Evolutionary conservation across 164 flowering plant genomes (phyloP), one percentile per base, ranked within the genome.

Genomic region (Magnolia changhungtana): DNA sequence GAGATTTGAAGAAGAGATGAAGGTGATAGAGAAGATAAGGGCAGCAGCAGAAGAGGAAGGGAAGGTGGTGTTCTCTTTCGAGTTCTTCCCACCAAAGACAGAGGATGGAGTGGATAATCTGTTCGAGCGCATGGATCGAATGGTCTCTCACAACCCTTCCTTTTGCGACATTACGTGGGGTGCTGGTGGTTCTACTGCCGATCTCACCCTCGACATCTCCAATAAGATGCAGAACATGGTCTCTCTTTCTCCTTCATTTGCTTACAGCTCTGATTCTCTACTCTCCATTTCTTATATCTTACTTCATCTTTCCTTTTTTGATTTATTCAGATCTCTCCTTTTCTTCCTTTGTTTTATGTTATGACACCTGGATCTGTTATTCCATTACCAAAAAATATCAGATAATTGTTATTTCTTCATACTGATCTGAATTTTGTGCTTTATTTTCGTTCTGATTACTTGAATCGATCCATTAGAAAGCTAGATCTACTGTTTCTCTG

Each of bases 151-250:
- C 82, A 84, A 82, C 74, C 99, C 99, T 1, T 45, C 93, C 1
- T 96, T 96, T 87, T 96, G 98, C 85, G 98, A 94, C 82, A 92
- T 96, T 78, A 94, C 99, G 0, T 96, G 99, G 99, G 97, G 99
- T 0, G 98, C 99, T 21, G 98, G 98, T 61, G 97, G 99, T 7
- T 89, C 98, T 73, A 96, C 98, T 14, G 98, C 98, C 1, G 98
- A 94, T 84, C 90, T 96, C 79, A 91, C 99, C 3, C 91, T 96
- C 63, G 96, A 92, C 80, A 91, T 96, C 66, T 89, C 97, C 58
- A 87, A 88, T 80, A 84, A 81, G 85, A 94, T 96, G 98, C 98
- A 94, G 88, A 96, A 94, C 92, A 85, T 88, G 83, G 85, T 83
- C 1, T 7, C 1, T 59, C 4, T 21, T 1, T n/a, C 67, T 23